phyloP scores from a whole-genome alignment of 2,329 filamentous ascomycete species.

The Pyrenochaeta sp. region DNA sequence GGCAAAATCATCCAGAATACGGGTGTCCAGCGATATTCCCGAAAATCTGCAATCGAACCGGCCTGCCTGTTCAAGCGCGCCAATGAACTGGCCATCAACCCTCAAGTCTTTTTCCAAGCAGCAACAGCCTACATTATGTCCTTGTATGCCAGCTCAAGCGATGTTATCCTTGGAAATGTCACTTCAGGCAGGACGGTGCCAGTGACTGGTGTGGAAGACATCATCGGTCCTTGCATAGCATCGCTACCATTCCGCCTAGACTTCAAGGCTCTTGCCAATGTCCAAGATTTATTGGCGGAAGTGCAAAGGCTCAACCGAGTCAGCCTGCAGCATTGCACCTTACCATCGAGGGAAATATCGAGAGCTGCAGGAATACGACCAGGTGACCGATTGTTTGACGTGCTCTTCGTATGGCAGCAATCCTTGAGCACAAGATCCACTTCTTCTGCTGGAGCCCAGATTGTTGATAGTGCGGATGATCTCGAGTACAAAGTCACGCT shows the following conservation, averaged over 20 bases:
- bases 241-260: slow-evolving; percentile 76
- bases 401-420: slow-evolving; percentile 86
- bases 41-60: slow-evolving; percentile 28
- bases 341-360: slow-evolving; percentile 75
- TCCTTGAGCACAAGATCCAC: slow-evolving; percentile 57
- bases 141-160: slow-evolving; percentile 67
- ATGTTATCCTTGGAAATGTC: slow-evolving; percentile 79
- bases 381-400: slow-evolving; percentile 72
- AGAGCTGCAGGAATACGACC: slow-evolving; percentile 63
- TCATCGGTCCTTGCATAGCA: slow-evolving; percentile 81
- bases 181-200: slow-evolving; percentile 83
- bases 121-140: slow-evolving; percentile 71
- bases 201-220: slow-evolving; percentile 71
- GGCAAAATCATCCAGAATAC: slow-evolving; percentile 33
- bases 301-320: slow-evolving; percentile 72
- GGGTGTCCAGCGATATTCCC: slow-evolving; percentile 17
- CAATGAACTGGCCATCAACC: slow-evolving; percentile 57
- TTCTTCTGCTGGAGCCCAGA: slow-evolving; percentile 53
- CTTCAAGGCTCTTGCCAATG: slow-evolving; percentile 58
- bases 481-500: slow-evolving; percentile 79
- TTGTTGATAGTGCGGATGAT: slow-evolving; percentile 70
- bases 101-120: slow-evolving; percentile 79
- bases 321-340: slow-evolving; percentile 67
- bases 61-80: slow-evolving; percentile 23
- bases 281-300: slow-evolving; percentile 67